A percentile compares a stretch with the other conserved stretches of the same genome.
Evolutionary conservation across 139 green algal genomes (phyloP).

Genomic region (Trebouxia sp.): DNA sequence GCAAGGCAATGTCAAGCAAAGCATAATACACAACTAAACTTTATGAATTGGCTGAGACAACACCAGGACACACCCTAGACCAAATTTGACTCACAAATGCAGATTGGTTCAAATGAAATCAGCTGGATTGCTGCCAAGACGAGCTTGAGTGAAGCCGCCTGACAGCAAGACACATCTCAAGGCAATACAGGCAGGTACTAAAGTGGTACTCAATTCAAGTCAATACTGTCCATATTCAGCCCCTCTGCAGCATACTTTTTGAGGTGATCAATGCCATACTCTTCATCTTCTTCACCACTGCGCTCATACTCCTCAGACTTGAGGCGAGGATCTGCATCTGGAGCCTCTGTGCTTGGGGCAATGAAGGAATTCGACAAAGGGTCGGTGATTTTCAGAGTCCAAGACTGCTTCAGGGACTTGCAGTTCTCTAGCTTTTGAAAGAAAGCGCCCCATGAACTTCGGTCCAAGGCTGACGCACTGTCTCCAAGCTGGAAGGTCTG

Average conservation of each 20-base stretch:
- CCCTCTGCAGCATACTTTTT: conserved; percentile 25
- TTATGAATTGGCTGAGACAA: too few species aligned
- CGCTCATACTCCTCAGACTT: conserved; percentile 36
- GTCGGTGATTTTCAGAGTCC: conserved; percentile 62
- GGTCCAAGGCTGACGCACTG: conserved; percentile 31
- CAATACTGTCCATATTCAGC: conserved; percentile 10
- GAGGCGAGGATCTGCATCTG: conserved; percentile 2
- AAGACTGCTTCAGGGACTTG: conserved; percentile 41
- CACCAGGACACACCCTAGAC: too few species aligned
- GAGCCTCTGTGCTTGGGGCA: conserved; percentile 21
- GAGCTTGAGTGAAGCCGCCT: too few species aligned
- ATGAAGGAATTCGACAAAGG: conserved; percentile 70
- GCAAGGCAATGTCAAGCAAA: too few species aligned
- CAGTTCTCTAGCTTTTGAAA: conserved; percentile 36
- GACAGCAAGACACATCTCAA: too few species aligned
- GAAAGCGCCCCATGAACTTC: conserved; percentile 12
- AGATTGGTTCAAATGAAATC: too few species aligned
- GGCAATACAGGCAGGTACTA: background rate
- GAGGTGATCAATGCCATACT: conserved; percentile 50
- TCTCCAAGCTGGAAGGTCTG: conserved; percentile 58
- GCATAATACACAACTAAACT: too few species aligned
- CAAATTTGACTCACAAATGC: too few species aligned
- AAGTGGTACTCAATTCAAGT: background rate
- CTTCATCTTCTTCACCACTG: conserved; percentile 39
- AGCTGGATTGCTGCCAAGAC: too few species aligned